A percentile compares a stretch with the other conserved stretches of the same genome.
Conservation (phyloP, 2,329 filamentous ascomycete genomes). For the Emmonsiellopsis sp. region DNA sequence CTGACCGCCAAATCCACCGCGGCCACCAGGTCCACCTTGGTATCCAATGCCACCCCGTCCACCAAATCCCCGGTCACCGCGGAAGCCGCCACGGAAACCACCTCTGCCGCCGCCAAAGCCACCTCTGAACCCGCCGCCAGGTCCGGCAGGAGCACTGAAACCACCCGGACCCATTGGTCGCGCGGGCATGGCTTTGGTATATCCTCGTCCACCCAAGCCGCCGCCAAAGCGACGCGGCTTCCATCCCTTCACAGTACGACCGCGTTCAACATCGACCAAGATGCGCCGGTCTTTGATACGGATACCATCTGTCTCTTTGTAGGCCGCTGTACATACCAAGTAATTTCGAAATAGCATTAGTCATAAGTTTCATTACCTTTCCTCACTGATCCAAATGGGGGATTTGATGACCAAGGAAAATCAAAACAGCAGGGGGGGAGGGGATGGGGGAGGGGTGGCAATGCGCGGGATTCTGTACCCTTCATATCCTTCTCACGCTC, state of each 20-base stretch:
- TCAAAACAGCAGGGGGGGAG: conserved; percentile 9
- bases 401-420: not conserved
- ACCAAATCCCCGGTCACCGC: conserved; percentile 40
- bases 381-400: conserved; percentile 10
- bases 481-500: conserved; percentile 98
- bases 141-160: conserved; percentile 46
- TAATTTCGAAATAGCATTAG: conserved; percentile 23
- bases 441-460: conserved; percentile 31
- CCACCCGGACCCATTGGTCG: conserved; percentile 58
- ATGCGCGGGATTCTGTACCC: conserved; percentile 53
- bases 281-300: conserved; percentile 87
- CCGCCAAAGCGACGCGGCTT: conserved; percentile 84
- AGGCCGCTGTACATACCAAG: conserved; percentile 63
- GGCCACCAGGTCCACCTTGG: conserved; percentile 52
- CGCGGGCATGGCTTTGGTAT: conserved; percentile 70
- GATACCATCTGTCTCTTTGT: conserved; percentile 79
- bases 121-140: conserved; percentile 46
- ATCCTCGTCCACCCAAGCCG: conserved; percentile 82
- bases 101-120: conserved; percentile 44
- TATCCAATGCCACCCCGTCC: conserved; percentile 46
- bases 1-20: conserved; percentile 37
- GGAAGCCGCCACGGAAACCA: conserved; percentile 42
- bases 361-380: conserved; percentile 19
- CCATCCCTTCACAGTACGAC: conserved; percentile 89
- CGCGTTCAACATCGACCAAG: conserved; percentile 91